phyloP scores from a whole-genome alignment of 202 grass and related monocot species.

The Panicum virgatum region DNA sequence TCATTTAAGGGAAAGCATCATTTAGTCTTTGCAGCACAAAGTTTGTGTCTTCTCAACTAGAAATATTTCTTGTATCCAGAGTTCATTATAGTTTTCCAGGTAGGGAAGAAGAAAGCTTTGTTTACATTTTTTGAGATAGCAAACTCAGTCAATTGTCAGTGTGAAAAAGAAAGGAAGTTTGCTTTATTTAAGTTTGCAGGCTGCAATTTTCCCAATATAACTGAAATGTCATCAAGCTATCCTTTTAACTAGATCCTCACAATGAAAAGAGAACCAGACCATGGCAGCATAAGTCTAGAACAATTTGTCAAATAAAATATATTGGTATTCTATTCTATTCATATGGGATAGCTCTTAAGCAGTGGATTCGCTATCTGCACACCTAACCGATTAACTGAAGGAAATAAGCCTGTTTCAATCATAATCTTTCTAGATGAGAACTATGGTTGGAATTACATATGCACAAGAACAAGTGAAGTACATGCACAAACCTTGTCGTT shows the following conservation, averaged over 20 bases:
- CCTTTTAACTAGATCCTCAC: background rate
- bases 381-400: background rate
- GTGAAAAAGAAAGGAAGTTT: background rate
- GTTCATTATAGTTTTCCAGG: background rate
- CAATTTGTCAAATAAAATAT: background rate
- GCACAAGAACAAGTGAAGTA: background rate
- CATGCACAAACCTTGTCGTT: constrained; percentile 63
- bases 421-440: background rate
- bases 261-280: background rate
- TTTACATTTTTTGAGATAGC: background rate
- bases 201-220: background rate
- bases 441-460: background rate
- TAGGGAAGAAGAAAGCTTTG: background rate
- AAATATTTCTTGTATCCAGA: background rate
- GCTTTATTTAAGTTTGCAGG: background rate
- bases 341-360: background rate
- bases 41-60: background rate
- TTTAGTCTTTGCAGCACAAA: background rate
- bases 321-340: background rate
- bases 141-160: background rate
- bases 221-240: background rate
- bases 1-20: background rate
- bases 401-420: background rate
- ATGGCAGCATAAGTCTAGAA: background rate
- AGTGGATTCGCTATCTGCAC: background rate